Evolutionary conservation across 768 basidiomycete species (phyloP).

Genomic region (Pholiota conissans): DNA sequence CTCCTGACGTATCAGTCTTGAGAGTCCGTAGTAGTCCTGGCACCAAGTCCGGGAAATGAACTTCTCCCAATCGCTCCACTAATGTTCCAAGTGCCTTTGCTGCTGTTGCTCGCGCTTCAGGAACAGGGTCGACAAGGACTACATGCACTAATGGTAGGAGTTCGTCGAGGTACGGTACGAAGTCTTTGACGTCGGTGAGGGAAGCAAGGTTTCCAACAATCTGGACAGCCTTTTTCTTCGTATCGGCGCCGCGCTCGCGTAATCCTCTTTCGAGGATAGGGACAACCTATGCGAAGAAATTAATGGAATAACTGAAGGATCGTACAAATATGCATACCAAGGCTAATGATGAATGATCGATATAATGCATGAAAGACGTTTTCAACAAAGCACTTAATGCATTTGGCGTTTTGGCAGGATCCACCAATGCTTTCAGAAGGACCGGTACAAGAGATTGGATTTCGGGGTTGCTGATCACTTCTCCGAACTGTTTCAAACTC

Average conservation of each 20-base stretch:
- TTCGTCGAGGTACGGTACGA: conserved; percentile 89
- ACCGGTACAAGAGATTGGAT: conserved; percentile 88
- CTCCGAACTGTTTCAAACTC: conserved; percentile 96
- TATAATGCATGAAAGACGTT: conserved; percentile 97
- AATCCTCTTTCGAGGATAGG: conserved; percentile 95
- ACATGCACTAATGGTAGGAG: conserved; percentile 89
- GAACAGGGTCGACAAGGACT: conserved; percentile 95
- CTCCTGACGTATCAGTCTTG: conserved; percentile 91
- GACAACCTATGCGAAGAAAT: conserved; percentile 58
- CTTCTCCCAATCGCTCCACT: conserved; percentile 94
- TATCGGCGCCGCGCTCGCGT: conserved; percentile 88
- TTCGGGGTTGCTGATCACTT: conserved; percentile 97
- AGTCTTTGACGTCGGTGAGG: conserved; percentile 86
- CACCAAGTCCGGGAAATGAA: conserved; percentile 94
- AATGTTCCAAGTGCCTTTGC: conserved; percentile 95
- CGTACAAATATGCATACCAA: conserved; percentile 45
- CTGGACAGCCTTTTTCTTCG: conserved; percentile 93
- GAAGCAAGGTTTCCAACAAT: conserved; percentile 98
- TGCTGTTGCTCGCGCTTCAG: conserved; percentile 95
- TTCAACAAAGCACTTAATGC: conserved; percentile 86
- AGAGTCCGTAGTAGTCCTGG: conserved; percentile 85
- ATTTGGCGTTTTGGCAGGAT: conserved; percentile 86
- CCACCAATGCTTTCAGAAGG: conserved; percentile 92
- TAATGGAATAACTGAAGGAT: neutral
- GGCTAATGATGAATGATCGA: conserved; percentile 95